phyloP scores from a whole-genome alignment of 1,284 basidiomycete species.

The Caloboletus firmus region DNA sequence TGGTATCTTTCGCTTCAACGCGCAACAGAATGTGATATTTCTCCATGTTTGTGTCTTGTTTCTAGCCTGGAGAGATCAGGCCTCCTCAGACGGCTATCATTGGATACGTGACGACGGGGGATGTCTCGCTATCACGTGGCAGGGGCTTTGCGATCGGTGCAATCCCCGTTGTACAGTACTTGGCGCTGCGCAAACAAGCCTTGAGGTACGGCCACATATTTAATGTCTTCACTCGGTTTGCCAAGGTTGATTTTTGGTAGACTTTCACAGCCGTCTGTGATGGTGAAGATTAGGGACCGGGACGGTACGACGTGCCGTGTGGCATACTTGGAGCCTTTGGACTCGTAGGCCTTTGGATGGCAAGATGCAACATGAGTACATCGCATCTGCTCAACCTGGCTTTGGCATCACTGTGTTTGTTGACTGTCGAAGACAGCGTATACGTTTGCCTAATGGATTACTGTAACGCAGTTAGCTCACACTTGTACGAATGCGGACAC shows the following conservation, averaged over 20 bases:
- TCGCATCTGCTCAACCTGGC: not conserved
- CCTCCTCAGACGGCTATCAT: slow-evolving; percentile 51
- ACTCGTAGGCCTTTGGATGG: slow-evolving; percentile 14
- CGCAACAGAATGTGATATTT: not conserved
- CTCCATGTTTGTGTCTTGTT: not conserved
- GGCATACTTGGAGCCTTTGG: slow-evolving; percentile 42
- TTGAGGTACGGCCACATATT: slow-evolving; percentile 42
- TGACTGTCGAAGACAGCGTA: not conserved
- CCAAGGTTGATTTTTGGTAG: slow-evolving; percentile 9
- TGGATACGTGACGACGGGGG: slow-evolving; percentile 80
- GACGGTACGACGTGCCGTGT: slow-evolving; percentile 46
- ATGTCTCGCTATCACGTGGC: slow-evolving; percentile 75
- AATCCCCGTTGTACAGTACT: slow-evolving; percentile 55
- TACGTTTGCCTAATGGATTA: not conserved
- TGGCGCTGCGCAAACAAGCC: slow-evolving; percentile 53
- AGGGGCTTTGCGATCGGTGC: slow-evolving; percentile 73
- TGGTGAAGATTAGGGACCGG: slow-evolving; percentile 52
- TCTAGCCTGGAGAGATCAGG: slow-evolving; percentile 47
- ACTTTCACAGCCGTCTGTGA: slow-evolving; percentile 21
- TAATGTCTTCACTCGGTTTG: not conserved
- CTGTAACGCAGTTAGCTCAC: not conserved
- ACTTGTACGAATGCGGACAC: not conserved
- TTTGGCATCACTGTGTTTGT: no score
- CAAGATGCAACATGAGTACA: not conserved
- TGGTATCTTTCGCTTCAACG: not conserved